Percentiles rank a stretch among this genome's conserved stretches.
Evolutionary conservation across 139 green algal species (phyloP).

Genomic region (Tetratostichococcus sp.): DNA sequence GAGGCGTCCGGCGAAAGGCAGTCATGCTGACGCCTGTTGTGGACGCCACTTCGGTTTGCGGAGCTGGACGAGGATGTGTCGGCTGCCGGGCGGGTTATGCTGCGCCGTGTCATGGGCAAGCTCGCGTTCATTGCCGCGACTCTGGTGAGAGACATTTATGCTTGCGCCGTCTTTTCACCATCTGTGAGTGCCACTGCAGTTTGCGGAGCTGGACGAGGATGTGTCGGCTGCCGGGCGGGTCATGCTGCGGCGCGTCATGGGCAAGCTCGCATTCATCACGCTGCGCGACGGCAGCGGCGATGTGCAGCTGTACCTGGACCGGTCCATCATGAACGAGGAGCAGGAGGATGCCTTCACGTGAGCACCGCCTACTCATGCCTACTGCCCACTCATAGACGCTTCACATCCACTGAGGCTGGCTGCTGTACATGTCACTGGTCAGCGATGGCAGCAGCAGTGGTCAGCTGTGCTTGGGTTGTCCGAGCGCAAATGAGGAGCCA

Average conservation of each 20-base stretch:
- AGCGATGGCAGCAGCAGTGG: too few species aligned
- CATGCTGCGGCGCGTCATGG: slow-evolving; percentile 86
- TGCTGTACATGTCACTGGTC: too few species aligned
- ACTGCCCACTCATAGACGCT: too few species aligned
- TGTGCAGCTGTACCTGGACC: slow-evolving; percentile 91
- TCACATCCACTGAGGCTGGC: too few species aligned
- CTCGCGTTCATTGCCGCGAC: slow-evolving; percentile 85
- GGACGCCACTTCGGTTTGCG: not conserved
- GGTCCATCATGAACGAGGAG: slow-evolving; percentile 33
- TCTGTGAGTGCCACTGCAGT: not conserved
- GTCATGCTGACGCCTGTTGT: not conserved
- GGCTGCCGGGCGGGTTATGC: slow-evolving; percentile 87
- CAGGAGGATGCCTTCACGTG: slow-evolving; percentile 13
- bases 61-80: slow-evolving; percentile 36
- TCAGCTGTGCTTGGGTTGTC: too few species aligned
- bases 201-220: slow-evolving; percentile 3
- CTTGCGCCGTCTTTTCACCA: too few species aligned
- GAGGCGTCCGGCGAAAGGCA: too few species aligned
- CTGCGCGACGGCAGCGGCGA: slow-evolving; percentile 79
- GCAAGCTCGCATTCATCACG: slow-evolving; percentile 94
- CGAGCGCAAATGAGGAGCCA: too few species aligned
- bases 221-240: slow-evolving; percentile 87
- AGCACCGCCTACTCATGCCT: too few species aligned
- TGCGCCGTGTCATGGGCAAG: slow-evolving; percentile 92
- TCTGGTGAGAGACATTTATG: not conserved